A percentile compares a stretch with the other conserved stretches of the same genome.
These are phyloP conservation scores for Suillus alpinus DNA, from an alignment of 768 basidiomycete species.

Conservation along the genomic window DNA sequence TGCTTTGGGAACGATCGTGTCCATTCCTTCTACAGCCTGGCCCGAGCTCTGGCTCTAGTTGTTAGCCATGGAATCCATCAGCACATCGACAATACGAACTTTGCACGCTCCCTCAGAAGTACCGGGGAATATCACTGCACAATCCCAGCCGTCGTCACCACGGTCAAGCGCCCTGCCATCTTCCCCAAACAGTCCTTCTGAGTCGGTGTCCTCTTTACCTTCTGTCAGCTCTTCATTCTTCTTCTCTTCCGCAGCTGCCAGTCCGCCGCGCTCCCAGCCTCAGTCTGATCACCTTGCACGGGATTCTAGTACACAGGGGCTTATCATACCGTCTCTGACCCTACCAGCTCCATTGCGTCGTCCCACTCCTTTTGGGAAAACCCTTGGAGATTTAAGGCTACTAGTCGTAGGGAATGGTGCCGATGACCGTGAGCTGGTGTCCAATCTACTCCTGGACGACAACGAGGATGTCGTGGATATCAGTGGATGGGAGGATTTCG, in stretches of 20 bases:
- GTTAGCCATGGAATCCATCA: constrained; percentile 32
- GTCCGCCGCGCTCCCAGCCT: constrained; percentile 52
- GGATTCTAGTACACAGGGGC: constrained; percentile 43
- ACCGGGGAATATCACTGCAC: constrained; percentile 5
- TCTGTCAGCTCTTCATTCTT: constrained; percentile 75
- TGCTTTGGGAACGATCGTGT: neutral
- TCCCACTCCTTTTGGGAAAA: constrained; percentile 68
- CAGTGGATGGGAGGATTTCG: constrained; percentile 53
- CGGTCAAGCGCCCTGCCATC: constrained; percentile 51
- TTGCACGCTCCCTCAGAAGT: constrained; percentile 26
- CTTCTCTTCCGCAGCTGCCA: constrained; percentile 71
- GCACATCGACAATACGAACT: constrained; percentile 39
- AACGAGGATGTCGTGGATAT: constrained; percentile 69
- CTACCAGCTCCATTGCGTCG: constrained; percentile 59
- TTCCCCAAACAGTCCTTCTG: constrained; percentile 60
- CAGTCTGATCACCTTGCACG: constrained; percentile 36
- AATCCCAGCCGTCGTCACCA: constrained; percentile 47
- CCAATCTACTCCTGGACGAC: constrained; percentile 52
- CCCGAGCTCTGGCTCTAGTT: neutral
- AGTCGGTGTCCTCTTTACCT: constrained; percentile 66
- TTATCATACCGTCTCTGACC: constrained; percentile 68
- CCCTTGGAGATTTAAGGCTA: constrained; percentile 58
- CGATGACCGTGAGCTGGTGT: constrained; percentile 34
- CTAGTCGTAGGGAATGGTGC: constrained; percentile 50
- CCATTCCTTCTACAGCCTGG: neutral